Evolutionary conservation across 176 grass and related monocot species (phyloP), one percentile per base, ranked within the genome.

Genomic region (sorghum (Sorghum bicolor)): DNA sequence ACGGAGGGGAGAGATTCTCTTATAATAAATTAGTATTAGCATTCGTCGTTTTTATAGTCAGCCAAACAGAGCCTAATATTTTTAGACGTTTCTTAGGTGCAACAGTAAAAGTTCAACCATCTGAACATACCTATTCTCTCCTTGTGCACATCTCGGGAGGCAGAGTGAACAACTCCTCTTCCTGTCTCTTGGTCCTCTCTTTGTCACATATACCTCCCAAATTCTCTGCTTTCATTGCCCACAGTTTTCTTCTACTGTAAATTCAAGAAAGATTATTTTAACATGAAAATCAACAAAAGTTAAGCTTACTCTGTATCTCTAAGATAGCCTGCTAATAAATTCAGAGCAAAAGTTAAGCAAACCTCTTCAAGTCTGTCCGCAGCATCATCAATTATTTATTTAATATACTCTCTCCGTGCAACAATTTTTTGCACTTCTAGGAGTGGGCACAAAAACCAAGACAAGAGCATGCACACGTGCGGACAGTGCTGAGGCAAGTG

Each of bases 351-450:
- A 15, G 70, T 64, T 41, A 28, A 25, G 80, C 53, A 82, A 78
- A 95, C 96, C 96, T 98, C 93, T 83, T 96, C 91, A 25, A 91
- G 89, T 60, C 93, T 90, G 71, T 92, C 87, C 62, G 92, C 89
- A 78, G 81, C 62, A 31, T 64, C 87, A 74, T 94, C 89, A 58
- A 92, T 94, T 2, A 90, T 79, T 53, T 92, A 89, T 79, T 92
- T 94, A 67, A 92, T 24, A 37, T 84, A 95, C n/a, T n/a, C n/a
- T n/a, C n/a, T n/a, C n/a, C n/a, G n/a, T n/a, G n/a, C n/a, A n/a
- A n/a, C n/a, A n/a, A n/a, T n/a, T n/a, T n/a, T n/a, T n/a, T n/a
- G n/a, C n/a, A n/a, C n/a, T n/a, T n/a, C n/a, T n/a, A n/a, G n/a
- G n/a, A n/a, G n/a, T n/a, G n/a, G n/a, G n/a, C n/a, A n/a, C n/a